Evolutionary conservation across 768 basidiomycete species (phyloP).

Genomic region (Goffeauzyma gilvescens): DNA sequence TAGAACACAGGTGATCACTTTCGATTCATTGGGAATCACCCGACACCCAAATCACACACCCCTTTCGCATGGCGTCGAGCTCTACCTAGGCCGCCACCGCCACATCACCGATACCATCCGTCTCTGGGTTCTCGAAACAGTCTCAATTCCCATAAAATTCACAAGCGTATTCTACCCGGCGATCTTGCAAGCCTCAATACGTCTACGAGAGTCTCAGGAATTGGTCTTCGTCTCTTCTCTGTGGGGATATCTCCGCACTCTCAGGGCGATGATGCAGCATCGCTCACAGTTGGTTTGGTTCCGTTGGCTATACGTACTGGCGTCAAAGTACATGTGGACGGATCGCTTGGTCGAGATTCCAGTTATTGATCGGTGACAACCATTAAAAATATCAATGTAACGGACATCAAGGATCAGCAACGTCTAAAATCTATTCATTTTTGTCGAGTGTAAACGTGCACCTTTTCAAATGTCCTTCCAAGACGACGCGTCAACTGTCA

Average conservation of each 20-base stretch:
- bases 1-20: constrained; percentile 54
- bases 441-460: too few species aligned
- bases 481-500: too few species aligned
- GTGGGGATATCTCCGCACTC: constrained; percentile 40
- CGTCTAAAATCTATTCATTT: too few species aligned
- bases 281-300: constrained; percentile 70
- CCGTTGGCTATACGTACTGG: constrained; percentile 60
- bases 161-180: constrained; percentile 14
- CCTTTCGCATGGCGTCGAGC: constrained; percentile 40
- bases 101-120: neutral
- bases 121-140: constrained; percentile 11
- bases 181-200: neutral
- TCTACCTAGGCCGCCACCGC: constrained; percentile 31
- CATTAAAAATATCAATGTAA: too few species aligned
- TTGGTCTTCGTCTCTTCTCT: constrained; percentile 40
- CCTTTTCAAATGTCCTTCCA: too few species aligned
- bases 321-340: constrained; percentile 82
- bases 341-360: constrained; percentile 62
- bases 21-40: constrained; percentile 60
- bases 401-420: too few species aligned
- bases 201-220: neutral
- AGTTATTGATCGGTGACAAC: too few species aligned
- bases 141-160: constrained; percentile 19
- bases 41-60: constrained; percentile 70
- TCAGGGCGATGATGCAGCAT: constrained; percentile 56